A percentile compares a stretch with the other conserved stretches of the same genome.
Evolutionary conservation across 1,284 basidiomycete genomes (phyloP).

Genomic region (Boletus nobilissimus): DNA sequence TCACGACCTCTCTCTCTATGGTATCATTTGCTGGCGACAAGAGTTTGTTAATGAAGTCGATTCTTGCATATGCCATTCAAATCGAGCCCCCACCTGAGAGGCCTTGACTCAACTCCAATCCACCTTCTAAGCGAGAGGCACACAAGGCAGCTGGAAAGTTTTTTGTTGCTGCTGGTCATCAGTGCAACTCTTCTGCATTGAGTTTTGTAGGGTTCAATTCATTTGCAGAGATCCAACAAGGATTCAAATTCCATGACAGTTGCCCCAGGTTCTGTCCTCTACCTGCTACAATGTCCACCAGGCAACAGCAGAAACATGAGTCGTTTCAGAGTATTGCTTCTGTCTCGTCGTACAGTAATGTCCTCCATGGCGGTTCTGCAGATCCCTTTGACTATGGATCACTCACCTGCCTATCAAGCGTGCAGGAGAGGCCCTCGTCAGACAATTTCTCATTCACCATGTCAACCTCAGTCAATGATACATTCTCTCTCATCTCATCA

Average conservation of each 20-base stretch:
- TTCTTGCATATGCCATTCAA: slow-evolving; percentile 60
- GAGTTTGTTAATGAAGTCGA: slow-evolving; percentile 67
- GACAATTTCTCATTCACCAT: slow-evolving; percentile 65
- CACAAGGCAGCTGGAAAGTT: slow-evolving; percentile 37
- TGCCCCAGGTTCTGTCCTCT: slow-evolving; percentile 75
- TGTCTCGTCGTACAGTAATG: slow-evolving; percentile 81
- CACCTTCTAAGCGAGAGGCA: slow-evolving; percentile 51
- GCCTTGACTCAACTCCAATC: slow-evolving; percentile 56
- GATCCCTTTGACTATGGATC: slow-evolving; percentile 82
- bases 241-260: slow-evolving; percentile 74
- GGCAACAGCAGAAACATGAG: slow-evolving; percentile 60
- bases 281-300: slow-evolving; percentile 47
- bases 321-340: slow-evolving; percentile 83
- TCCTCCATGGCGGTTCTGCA: slow-evolving; percentile 67
- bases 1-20: slow-evolving; percentile 60
- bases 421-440: slow-evolving; percentile 63
- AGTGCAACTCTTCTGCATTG: slow-evolving; percentile 61
- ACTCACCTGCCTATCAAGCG: slow-evolving; percentile 49
- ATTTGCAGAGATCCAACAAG: slow-evolving; percentile 77
- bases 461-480: slow-evolving; percentile 73
- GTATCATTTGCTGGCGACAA: slow-evolving; percentile 59
- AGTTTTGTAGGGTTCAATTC: slow-evolving; percentile 79
- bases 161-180: slow-evolving; percentile 45
- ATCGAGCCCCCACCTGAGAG: slow-evolving; percentile 49
- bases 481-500: slow-evolving; percentile 77